Evolutionary conservation across 1,139 yeast species (phyloP).

Genomic region (Suhomyces yuchorum): DNA sequence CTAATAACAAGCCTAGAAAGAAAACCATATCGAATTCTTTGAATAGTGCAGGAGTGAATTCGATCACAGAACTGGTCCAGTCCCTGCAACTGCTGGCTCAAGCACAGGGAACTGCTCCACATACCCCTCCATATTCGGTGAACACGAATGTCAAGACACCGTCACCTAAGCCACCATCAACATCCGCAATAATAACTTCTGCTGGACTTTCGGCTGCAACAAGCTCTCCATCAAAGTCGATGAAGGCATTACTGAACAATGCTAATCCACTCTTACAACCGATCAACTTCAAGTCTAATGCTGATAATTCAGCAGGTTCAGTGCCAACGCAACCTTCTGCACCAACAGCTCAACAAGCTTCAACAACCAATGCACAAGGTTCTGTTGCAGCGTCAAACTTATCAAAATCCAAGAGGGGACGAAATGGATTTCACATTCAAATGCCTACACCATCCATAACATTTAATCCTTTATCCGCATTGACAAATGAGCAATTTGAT

Average conservation of each 20-base stretch:
- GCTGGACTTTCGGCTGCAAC: slow-evolving; percentile 22
- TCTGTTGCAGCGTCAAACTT: slow-evolving; percentile 6
- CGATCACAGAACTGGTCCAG: not conserved
- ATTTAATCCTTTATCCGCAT: slow-evolving; percentile 36
- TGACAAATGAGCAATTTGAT: slow-evolving; percentile 34
- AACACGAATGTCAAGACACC: slow-evolving; percentile 33
- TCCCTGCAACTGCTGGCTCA: slow-evolving; percentile 6
- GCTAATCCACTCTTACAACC: slow-evolving; percentile 61
- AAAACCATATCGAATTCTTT: slow-evolving; percentile 44
- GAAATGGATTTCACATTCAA: slow-evolving; percentile 48
- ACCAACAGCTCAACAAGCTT: not conserved
- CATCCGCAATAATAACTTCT: slow-evolving; percentile 24
- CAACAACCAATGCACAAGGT: slow-evolving; percentile 5
- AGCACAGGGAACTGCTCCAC: slow-evolving; percentile 25
- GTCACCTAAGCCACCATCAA: slow-evolving; percentile 42
- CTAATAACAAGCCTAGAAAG: slow-evolving; percentile 34
- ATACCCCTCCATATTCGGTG: slow-evolving; percentile 41
- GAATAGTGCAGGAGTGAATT: slow-evolving; percentile 20
- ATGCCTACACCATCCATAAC: slow-evolving; percentile 51
- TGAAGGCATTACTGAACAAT: slow-evolving; percentile 54
- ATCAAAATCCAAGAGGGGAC: slow-evolving; percentile 25
- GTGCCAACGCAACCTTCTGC: slow-evolving; percentile 2
- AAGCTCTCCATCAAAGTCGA: slow-evolving; percentile 51
- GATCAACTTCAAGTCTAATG: slow-evolving; percentile 47
- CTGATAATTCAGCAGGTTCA: slow-evolving; percentile 1